A percentile compares a stretch with the other conserved stretches of the same genome.
Conservation (phyloP, 148 eudicot species). For the Tetragonia tetragonoides region DNA sequence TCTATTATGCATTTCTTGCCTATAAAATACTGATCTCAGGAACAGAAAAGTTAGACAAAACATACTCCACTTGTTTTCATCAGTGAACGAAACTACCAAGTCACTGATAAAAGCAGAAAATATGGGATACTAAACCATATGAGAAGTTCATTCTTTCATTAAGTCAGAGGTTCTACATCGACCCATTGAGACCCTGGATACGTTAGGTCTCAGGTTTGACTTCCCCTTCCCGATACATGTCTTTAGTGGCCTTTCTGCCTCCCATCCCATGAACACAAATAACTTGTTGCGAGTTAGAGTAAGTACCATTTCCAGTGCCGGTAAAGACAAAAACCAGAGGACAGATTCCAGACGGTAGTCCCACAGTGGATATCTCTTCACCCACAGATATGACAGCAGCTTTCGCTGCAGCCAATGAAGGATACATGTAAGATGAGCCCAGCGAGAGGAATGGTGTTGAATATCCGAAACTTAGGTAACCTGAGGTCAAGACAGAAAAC, state of each 20-base stretch:
- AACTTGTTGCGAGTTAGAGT: too few relatives aligned
- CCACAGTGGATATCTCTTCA: constrained; percentile 86
- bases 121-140: background rate
- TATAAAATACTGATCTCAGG: background rate
- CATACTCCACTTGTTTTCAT: background rate
- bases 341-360: constrained; percentile 84
- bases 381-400: constrained; percentile 93
- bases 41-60: background rate
- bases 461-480: constrained; percentile 83
- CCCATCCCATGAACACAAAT: too few relatives aligned
- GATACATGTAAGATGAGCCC: constrained; percentile 94
- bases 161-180: background rate
- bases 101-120: background rate
- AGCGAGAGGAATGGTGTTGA: constrained; percentile 93
- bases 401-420: constrained; percentile 93
- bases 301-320: constrained; percentile 94
- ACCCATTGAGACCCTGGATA: too few relatives aligned
- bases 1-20: too few relatives aligned
- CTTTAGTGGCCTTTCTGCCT: too few relatives aligned
- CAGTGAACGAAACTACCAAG: background rate
- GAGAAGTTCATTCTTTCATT: background rate
- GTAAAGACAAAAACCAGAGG: constrained; percentile 94
- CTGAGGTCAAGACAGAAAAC: constrained; percentile 35
- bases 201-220: too few relatives aligned
- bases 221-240: too few relatives aligned